Base-by-base conservation (phyloP, 495 filamentous ascomycete species). In the Penicillium simplicissimum region DNA sequence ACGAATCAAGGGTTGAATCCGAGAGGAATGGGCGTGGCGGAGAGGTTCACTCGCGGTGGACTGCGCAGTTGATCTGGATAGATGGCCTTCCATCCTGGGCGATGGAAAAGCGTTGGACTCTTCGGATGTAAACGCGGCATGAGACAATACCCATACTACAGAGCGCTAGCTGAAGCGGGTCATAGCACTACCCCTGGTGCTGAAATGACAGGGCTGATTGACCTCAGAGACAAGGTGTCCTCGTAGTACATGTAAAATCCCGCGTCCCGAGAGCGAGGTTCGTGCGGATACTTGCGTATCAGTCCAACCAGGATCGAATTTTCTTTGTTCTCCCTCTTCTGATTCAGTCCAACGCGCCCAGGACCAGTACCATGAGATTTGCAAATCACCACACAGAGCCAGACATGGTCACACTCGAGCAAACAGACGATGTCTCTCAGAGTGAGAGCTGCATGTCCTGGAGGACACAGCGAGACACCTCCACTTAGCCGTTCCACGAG, bases 131-230 rank as follows among this genome's bases (percentile, higher is more conserved):
- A 40, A 69, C 58, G 65, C 67, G 36, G 42, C 52, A 63, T 63
- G 65, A 68, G 59, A 70, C 57, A 67, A 70, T 67, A 67, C 67
- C 64, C 64, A 36, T 37, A 59, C 28, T 52, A 21, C 21, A 36
- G 33, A 25, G 21, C 23, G 8, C 42, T 31, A 49, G 23, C 23
- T 25, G 11, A 10, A 31, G 23, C 15, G 25, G 21, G 45, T 23
- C 37, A 33, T 33, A 28, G 25, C 10, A 17, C 11, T 3, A 38
- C 55, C 38, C 15, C 17, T 14, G 23, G 21, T 14, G 45, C 45
- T 13, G 23, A 15, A 49, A 49, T 28, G 23, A 49, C 23, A 49
- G 31, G 21, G 23, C 45, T 49, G 28, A 25, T n/a, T 9, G 45
- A 49, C 23, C 23, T 25, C 10, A 28, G 6, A 28, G 3, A 11